These are phyloP conservation scores for Diplodia corticola DNA, from an alignment of 2,329 filamentous ascomycete species.

Conservation along the genomic window DNA sequence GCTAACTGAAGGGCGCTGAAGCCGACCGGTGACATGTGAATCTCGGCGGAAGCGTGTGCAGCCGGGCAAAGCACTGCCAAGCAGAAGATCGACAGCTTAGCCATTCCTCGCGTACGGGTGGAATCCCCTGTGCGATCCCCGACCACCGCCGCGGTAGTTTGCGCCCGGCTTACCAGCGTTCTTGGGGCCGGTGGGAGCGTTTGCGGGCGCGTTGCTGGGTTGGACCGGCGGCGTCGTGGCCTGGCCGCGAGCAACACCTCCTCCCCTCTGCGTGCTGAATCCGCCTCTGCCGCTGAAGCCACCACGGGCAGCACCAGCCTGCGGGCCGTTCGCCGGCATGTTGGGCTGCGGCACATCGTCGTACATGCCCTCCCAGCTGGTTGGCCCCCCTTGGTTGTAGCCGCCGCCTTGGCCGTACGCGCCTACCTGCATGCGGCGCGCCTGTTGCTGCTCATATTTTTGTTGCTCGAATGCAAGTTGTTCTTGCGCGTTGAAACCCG, in stretches of 20 bases:
- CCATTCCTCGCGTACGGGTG: slow-evolving; percentile 64
- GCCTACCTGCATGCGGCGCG: slow-evolving; percentile 50
- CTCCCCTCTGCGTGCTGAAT: slow-evolving; percentile 13
- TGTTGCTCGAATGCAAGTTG: slow-evolving; percentile 76
- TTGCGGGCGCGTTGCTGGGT: slow-evolving; percentile 60
- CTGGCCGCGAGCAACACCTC: slow-evolving; percentile 41
- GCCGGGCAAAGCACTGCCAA: slow-evolving; percentile 1
- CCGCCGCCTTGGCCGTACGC: slow-evolving; percentile 36
- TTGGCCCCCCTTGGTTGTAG: slow-evolving; percentile 63
- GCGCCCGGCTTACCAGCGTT: slow-evolving; percentile 89
- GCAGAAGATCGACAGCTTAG: not conserved
- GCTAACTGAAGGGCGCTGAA: not conserved
- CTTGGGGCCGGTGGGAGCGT: slow-evolving; percentile 92
- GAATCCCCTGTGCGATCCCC: slow-evolving; percentile 71
- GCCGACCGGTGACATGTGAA: not conserved
- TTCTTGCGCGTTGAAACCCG: slow-evolving; percentile 67
- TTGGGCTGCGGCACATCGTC: slow-evolving; percentile 88
- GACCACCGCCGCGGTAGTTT: slow-evolving; percentile 88
- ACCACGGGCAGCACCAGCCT: slow-evolving; percentile 50
- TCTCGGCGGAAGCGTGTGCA: not conserved
- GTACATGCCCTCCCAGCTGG: slow-evolving; percentile 97
- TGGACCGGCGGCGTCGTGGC: slow-evolving; percentile 38
- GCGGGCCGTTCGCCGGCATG: slow-evolving; percentile 50
- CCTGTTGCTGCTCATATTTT: slow-evolving; percentile 72
- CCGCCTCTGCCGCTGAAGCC: slow-evolving; percentile 34